Evolutionary conservation across 2,329 filamentous ascomycete species (phyloP).

Genomic region (Fusarium azukiicola): DNA sequence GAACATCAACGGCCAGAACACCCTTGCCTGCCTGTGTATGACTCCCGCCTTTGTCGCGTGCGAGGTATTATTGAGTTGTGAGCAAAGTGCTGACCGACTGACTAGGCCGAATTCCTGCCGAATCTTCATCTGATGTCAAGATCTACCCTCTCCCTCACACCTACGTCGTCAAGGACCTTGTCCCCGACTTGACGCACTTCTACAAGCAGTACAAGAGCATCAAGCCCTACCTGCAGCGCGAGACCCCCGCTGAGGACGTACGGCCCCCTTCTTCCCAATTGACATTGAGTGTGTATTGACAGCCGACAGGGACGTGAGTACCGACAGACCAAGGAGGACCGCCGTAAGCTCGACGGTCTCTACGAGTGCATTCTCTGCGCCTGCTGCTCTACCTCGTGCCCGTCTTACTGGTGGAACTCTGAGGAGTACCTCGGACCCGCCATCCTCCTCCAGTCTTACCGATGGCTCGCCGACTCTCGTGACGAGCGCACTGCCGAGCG

Average conservation of each 20-base stretch:
- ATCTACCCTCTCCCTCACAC: constrained; percentile 99
- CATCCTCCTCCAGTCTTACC: constrained; percentile 98
- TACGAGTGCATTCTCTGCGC: constrained; percentile 99
- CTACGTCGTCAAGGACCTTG: constrained; percentile 99
- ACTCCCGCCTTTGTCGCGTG: constrained; percentile 38
- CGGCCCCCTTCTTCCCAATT: constrained; percentile 36
- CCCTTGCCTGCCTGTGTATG: constrained; percentile 96
- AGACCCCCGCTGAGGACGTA: constrained; percentile 91
- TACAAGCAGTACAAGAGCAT: constrained; percentile 99
- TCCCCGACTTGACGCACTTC: constrained; percentile 98
- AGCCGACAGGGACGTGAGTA: constrained; percentile 89
- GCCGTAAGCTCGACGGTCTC: constrained; percentile 97
- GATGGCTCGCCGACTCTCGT: constrained; percentile 97
- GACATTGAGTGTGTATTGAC: constrained; percentile 29
- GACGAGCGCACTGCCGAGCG: constrained; percentile 94
- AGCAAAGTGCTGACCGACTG: constrained; percentile 39
- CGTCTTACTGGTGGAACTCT: constrained; percentile 99
- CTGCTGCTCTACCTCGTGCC: constrained; percentile 99
- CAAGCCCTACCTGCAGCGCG: constrained; percentile 98
- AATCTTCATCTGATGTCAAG: constrained; percentile 90
- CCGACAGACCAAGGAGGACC: constrained; percentile 94
- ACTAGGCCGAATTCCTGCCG: constrained; percentile 94
- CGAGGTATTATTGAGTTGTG: constrained; percentile 52
- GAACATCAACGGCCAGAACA: constrained; percentile 99
- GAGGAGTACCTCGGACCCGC: constrained; percentile 99